Conservation (phyloP, 345 rosid genomes). For the Sonneratia caseolaris region DNA sequence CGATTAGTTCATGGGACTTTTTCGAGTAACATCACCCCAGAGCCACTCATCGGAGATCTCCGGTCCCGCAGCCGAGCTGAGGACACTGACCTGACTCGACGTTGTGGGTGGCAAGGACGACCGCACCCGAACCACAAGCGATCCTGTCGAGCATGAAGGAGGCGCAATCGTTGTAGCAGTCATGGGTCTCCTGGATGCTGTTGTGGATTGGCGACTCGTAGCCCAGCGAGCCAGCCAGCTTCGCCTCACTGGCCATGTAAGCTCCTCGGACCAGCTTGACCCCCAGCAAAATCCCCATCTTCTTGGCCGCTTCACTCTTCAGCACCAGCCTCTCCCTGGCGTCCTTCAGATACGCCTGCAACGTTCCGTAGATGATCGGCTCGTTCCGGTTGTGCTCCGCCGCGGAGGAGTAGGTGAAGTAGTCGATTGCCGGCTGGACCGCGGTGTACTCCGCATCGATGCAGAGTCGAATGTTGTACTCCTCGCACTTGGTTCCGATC, state of each 20-base stretch:
- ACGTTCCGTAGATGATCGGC: conserved; percentile 56
- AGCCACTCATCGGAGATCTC: too few species aligned
- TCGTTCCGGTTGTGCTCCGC: conserved; percentile 36
- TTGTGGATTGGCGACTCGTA: conserved; percentile 68
- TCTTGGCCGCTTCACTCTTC: conserved; percentile 43
- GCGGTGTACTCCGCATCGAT: conserved; percentile 77
- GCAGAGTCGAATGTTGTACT: conserved; percentile 40
- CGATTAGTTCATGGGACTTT: too few species aligned
- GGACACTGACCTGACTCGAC: conserved; percentile 42
- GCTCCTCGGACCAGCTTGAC: conserved; percentile 86
- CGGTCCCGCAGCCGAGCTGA: background rate
- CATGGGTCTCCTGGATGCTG: conserved; percentile 59
- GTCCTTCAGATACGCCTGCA: conserved; percentile 79
- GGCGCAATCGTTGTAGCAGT: conserved; percentile 67
- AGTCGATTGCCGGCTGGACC: conserved; percentile 82
- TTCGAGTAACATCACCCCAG: background rate
- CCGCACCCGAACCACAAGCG: conserved; percentile 41
- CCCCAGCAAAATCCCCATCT: conserved; percentile 55
- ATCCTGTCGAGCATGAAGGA: conserved; percentile 57
- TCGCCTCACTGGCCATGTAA: conserved; percentile 64
- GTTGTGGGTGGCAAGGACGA: conserved; percentile 90
- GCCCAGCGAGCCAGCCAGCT: conserved; percentile 54
- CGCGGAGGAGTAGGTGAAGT: conserved; percentile 57
- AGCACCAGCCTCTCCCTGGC: conserved; percentile 51
- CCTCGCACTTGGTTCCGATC: conserved; percentile 46